Evolutionary conservation across 2,329 filamentous ascomycete genomes (phyloP).

Genomic region (Xylariaceae sp.): DNA sequence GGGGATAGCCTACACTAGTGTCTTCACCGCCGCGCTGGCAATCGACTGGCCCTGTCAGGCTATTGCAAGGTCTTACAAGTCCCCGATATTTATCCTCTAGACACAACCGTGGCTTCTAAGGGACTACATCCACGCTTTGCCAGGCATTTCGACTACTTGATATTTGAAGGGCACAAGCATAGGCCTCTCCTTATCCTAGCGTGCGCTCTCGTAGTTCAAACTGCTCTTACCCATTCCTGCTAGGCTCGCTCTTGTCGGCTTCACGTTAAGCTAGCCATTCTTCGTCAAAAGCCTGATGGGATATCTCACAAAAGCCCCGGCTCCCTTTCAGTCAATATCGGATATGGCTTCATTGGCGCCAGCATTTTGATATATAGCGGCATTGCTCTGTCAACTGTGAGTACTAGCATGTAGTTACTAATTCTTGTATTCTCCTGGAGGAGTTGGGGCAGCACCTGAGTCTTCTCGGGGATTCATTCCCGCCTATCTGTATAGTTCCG

Average conservation of each 20-base stretch:
- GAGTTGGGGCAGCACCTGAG: no score
- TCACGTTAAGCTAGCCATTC: slow-evolving; percentile 46
- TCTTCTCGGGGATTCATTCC: no score
- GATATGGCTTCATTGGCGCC: slow-evolving; percentile 53
- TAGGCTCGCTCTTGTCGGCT: slow-evolving; percentile 38
- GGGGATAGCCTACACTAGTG: slow-evolving; percentile 19
- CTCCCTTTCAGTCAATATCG: slow-evolving; percentile 32
- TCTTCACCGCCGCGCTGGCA: slow-evolving; percentile 28
- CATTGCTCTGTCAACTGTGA: slow-evolving; percentile 52
- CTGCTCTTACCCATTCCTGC: slow-evolving; percentile 39
- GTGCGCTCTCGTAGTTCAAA: slow-evolving; percentile 25
- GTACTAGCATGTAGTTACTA: slow-evolving; percentile 1
- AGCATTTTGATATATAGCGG: slow-evolving; percentile 48
- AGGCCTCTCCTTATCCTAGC: slow-evolving; percentile 18
- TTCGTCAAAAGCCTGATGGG: slow-evolving; percentile 42
- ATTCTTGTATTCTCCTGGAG: background rate
- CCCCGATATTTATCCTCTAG: slow-evolving; percentile 45
- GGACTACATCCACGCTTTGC: slow-evolving; percentile 28
- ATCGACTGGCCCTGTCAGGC: slow-evolving; percentile 45
- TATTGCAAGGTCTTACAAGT: slow-evolving; percentile 44
- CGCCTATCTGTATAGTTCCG: no score
- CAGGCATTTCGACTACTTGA: slow-evolving; percentile 14
- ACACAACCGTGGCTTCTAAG: slow-evolving; percentile 28
- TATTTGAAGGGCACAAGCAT: slow-evolving; percentile 21
- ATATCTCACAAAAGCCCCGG: slow-evolving; percentile 37